phyloP scores from a whole-genome alignment of 768 basidiomycete species.

The Xerocomus spinulosus region DNA sequence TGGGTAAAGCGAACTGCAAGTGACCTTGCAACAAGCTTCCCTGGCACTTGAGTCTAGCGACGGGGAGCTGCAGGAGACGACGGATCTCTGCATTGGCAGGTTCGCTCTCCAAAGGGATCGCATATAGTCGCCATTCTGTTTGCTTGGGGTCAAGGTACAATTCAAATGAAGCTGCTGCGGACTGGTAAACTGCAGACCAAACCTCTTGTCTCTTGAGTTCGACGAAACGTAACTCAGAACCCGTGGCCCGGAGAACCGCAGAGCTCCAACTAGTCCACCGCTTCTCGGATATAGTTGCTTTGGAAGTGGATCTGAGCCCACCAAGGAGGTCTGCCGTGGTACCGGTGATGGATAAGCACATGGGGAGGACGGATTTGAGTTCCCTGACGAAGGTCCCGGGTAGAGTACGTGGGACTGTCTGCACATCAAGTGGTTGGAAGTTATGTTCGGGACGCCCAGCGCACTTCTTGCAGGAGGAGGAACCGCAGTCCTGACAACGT shows the following conservation, averaged over 20 bases:
- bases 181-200: conserved; percentile 80
- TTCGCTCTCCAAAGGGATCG: conserved; percentile 57
- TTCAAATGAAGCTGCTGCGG: conserved; percentile 65
- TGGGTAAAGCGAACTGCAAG: conserved; percentile 81
- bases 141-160: conserved; percentile 70
- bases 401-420: conserved; percentile 51
- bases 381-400: conserved; percentile 73
- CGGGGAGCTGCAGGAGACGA: conserved; percentile 62
- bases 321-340: conserved; percentile 53
- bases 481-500: conserved; percentile 71
- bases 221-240: conserved; percentile 73
- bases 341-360: conserved; percentile 64
- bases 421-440: conserved; percentile 50
- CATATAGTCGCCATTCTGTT: conserved; percentile 86
- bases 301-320: conserved; percentile 38
- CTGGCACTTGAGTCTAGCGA: conserved; percentile 66
- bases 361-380: conserved; percentile 79
- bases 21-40: conserved; percentile 57
- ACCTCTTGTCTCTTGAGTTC: conserved; percentile 84
- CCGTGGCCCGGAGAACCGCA: conserved; percentile 56
- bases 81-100: conserved; percentile 81
- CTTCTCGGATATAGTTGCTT: conserved; percentile 42
- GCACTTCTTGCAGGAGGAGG: conserved; percentile 79
- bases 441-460: conserved; percentile 91
- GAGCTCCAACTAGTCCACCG: conserved; percentile 68